Base-by-base conservation (phyloP, 768 basidiomycete species). In the Hygrophoropsis aurantiaca region DNA sequence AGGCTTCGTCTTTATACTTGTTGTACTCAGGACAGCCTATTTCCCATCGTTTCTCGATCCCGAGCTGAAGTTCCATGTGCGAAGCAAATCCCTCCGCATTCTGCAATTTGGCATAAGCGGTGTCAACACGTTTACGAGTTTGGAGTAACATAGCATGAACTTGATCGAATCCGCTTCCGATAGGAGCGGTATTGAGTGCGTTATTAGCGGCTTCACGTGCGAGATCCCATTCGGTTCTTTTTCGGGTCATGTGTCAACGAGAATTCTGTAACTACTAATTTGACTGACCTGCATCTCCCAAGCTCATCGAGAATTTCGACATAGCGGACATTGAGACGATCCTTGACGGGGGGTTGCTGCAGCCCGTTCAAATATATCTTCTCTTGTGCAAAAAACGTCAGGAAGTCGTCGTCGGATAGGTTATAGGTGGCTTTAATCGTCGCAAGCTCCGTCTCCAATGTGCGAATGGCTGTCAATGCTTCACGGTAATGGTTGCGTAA, bases 241-340 rank as follows among this genome's bases (percentile, higher is more conserved):
- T 30, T 30, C 13, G 13, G 13, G 7, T 13, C 27, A 7, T 30
- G 27, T 7, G 27, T 6, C 13, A 13, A 30, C 13, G 27, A 30
- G 13, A 30, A 10, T 3, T 3, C 7, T 15, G 19, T 15, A 25
- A 18, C 1, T 15, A 42, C n/a, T 15, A 6, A 25, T 21, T n/a
- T 15, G 7, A 26, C 24, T 30, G 9, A 45, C 44, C 23, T 24
- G 15, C 35, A 38, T 11, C 3, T 24, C 0, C 13, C 18, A 26
- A 40, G 34, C 11, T 45, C 44, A 45, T 45, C 33, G 7, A 45
- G 44, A 7, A 26, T 34, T 16, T 45, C 34, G 16, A 45, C 35
- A 36, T 45, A 45, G 11, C 35, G 8, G 5, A 43, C 20, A 5
- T 33, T 13, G 26, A 43, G 27, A 33, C 11, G 30, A 4, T 43